Evolutionary conservation across 305 asterid genomes (phyloP).

Genomic region (Solanum chacoense): DNA sequence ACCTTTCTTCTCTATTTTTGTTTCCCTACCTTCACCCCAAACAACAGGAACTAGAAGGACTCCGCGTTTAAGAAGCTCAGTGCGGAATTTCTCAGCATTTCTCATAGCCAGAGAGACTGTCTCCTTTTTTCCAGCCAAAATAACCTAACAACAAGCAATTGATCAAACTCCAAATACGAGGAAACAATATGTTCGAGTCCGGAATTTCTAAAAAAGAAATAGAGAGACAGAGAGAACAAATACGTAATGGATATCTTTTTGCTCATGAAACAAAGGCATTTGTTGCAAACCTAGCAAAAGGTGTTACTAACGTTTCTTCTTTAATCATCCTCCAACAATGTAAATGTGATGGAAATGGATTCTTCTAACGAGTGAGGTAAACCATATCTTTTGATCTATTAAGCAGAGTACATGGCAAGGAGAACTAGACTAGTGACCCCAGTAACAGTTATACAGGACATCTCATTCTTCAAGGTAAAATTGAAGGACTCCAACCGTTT

Average conservation of each 20-base stretch:
- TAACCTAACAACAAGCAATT: conserved; percentile 41
- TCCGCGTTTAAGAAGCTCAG: conserved; percentile 74
- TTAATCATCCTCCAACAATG: neutral
- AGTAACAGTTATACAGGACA: neutral
- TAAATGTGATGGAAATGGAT: neutral
- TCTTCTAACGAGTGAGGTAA: neutral
- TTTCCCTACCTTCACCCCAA: conserved; percentile 63
- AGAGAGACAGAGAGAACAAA: neutral
- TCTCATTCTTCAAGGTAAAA: neutral
- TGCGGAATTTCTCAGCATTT: conserved; percentile 78
- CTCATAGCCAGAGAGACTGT: conserved; percentile 56
- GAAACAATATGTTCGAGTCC: neutral
- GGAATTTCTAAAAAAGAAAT: neutral
- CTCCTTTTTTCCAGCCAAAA: conserved; percentile 82
- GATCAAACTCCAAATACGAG: neutral
- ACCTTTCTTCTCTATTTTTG: conserved; percentile 62
- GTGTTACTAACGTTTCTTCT: neutral
- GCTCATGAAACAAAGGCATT: neutral
- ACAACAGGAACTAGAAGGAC: conserved; percentile 74
- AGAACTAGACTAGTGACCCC: neutral
- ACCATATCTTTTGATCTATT: neutral
- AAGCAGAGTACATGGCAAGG: neutral
- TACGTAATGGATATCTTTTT: neutral
- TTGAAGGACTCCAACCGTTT: neutral
- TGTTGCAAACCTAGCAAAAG: neutral